Conservation (phyloP, 2,329 filamentous ascomycete genomes). For the Paracamarosporium sp. region DNA sequence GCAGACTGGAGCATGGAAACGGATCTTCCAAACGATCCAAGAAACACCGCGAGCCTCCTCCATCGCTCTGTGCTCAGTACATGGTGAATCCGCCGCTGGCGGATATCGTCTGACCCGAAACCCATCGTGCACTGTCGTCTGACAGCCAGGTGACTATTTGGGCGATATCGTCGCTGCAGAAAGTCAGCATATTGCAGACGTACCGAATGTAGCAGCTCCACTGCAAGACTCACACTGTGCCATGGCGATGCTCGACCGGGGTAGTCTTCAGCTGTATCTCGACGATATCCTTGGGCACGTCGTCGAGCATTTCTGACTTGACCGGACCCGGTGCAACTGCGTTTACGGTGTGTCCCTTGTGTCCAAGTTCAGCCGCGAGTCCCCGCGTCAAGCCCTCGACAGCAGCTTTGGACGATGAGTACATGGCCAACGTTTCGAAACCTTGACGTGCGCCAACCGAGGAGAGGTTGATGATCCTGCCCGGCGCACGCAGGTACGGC, state of each 20-base stretch:
- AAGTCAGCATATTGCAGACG: background rate
- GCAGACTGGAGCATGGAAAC: conserved; percentile 22
- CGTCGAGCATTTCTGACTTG: conserved; percentile 63
- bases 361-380: conserved; percentile 66
- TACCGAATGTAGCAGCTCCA: conserved; percentile 13
- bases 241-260: conserved; percentile 59
- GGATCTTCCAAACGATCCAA: conserved; percentile 23
- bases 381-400: conserved; percentile 66
- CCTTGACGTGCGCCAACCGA: conserved; percentile 60
- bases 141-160: conserved; percentile 64
- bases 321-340: conserved; percentile 66
- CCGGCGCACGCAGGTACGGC: conserved; percentile 56
- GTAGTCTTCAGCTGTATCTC: conserved; percentile 59
- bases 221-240: conserved; percentile 36
- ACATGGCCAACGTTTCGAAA: conserved; percentile 56
- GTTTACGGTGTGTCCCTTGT: conserved; percentile 66
- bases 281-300: conserved; percentile 58
- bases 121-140: conserved; percentile 51
- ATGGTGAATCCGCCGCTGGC: conserved; percentile 58
- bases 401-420: conserved; percentile 65
- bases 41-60: conserved; percentile 16
- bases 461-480: conserved; percentile 66
- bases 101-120: conserved; percentile 62
- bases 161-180: conserved; percentile 60
- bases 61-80: conserved; percentile 23